Conservation (phyloP, 2,329 filamentous ascomycete species). For the Pyrenophora tritici-repentis region DNA sequence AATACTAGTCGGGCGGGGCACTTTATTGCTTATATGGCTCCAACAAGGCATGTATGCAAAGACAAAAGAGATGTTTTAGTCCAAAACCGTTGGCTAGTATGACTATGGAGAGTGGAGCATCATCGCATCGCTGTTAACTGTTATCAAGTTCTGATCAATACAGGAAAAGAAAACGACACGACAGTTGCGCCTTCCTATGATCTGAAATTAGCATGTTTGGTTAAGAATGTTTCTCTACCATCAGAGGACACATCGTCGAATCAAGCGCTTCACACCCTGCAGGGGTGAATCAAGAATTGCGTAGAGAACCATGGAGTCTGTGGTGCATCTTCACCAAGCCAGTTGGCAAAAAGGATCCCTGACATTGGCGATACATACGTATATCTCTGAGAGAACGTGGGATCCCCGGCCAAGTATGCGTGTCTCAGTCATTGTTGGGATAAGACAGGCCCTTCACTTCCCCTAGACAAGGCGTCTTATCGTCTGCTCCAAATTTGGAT, state of each 20-base stretch:
- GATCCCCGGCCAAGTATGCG: not conserved
- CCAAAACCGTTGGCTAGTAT: too few species aligned
- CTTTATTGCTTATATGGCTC: too few species aligned
- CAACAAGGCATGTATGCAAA: too few species aligned
- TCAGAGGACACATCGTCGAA: not conserved
- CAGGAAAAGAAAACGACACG: too few species aligned
- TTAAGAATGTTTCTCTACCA: not conserved
- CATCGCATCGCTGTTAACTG: too few species aligned
- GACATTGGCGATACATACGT: not conserved
- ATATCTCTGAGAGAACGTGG: not conserved
- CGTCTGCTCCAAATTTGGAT: accelerated
- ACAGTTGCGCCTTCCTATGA: too few species aligned
- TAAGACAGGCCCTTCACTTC: not conserved
- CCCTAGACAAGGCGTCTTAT: not conserved
- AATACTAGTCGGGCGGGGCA: too few species aligned
- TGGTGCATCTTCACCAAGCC: accelerated
- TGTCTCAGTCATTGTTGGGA: slow-evolving; percentile 4
- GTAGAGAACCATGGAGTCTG: not conserved
- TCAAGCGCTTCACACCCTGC: not conserved
- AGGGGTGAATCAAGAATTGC: not conserved
- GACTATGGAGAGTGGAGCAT: too few species aligned
- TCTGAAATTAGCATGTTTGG: not conserved
- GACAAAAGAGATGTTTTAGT: too few species aligned
- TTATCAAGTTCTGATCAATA: too few species aligned
- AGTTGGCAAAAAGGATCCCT: not conserved